phyloP scores from a whole-genome alignment of 2,329 filamentous ascomycete species.

The Aschersonia sp. region DNA sequence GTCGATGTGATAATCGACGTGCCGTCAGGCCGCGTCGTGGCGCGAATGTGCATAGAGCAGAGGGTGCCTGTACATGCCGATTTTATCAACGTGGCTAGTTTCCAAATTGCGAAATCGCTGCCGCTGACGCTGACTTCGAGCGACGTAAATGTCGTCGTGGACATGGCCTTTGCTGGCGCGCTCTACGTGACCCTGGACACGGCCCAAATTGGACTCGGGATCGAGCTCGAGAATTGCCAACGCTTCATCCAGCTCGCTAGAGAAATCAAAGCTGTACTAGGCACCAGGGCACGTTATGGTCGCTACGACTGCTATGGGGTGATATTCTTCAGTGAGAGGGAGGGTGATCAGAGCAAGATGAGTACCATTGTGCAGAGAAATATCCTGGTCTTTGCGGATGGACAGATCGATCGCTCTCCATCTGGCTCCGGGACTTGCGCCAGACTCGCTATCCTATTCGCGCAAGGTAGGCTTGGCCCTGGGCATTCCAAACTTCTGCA shows the following conservation, averaged over 20 bases:
- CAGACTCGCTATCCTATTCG: conserved; percentile 6
- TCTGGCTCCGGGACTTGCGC: conserved; percentile 12
- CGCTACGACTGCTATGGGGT: background rate
- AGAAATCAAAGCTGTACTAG: conserved; percentile 1
- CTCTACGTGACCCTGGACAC: background rate
- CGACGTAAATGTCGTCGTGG: background rate
- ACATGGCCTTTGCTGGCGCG: background rate
- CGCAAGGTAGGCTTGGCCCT: conserved; percentile 1
- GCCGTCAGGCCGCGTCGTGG: background rate
- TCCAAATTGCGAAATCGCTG: background rate
- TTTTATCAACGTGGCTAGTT: background rate
- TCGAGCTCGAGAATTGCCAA: background rate
- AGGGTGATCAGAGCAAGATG: background rate
- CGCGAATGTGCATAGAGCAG: background rate
- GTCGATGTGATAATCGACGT: background rate
- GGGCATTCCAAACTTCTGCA: background rate
- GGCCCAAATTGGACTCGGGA: background rate
- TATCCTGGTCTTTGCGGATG: conserved; percentile 12
- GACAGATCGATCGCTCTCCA: conserved; percentile 12
- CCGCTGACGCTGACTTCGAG: background rate
- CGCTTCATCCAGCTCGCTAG: conserved; percentile 3
- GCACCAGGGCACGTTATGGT: background rate
- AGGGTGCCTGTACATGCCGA: background rate
- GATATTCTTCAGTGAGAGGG: background rate
- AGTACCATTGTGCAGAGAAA: conserved; percentile 6